Percentiles rank a stretch among this genome's conserved stretches.
phyloP scores from a whole-genome alignment of 495 filamentous ascomycete genomes.

The Ramalina intermedia region DNA sequence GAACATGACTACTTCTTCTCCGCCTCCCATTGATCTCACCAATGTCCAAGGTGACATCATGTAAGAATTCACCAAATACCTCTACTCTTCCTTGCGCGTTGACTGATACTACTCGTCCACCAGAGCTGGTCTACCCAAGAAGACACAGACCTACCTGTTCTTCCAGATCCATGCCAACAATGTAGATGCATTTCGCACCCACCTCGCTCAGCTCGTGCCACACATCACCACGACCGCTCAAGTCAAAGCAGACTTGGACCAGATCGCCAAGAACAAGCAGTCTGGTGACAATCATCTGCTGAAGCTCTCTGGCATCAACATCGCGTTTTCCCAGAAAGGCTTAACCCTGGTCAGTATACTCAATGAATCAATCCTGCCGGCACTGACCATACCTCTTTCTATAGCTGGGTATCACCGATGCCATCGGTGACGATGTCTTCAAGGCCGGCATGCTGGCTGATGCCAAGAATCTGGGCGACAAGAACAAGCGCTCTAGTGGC shows the following conservation, averaged over 20 bases:
- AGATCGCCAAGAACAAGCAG: slow-evolving; percentile 6
- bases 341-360: slow-evolving; percentile 15
- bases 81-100: background rate
- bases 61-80: background rate
- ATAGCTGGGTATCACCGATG: slow-evolving; percentile 18
- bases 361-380: background rate
- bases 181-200: slow-evolving; percentile 17
- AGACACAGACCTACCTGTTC: slow-evolving; percentile 19
- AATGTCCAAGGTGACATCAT: slow-evolving; percentile 14
- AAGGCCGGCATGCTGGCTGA: slow-evolving; percentile 16
- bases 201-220: slow-evolving; percentile 16
- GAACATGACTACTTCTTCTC: slow-evolving; percentile 3
- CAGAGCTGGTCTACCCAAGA: slow-evolving; percentile 24
- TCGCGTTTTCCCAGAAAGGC: slow-evolving; percentile 21
- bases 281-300: slow-evolving; percentile 3
- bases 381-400: background rate
- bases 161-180: slow-evolving; percentile 18
- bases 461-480: slow-evolving; percentile 15
- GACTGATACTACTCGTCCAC: slow-evolving; percentile 4
- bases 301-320: slow-evolving; percentile 15
- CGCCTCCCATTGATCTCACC: slow-evolving; percentile 7
- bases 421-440: slow-evolving; percentile 12
- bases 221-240: slow-evolving; percentile 15
- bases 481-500: background rate
- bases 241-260: slow-evolving; percentile 6